Conservation (phyloP, 2,329 filamentous ascomycete species). For the Celoporthe dispersa region DNA sequence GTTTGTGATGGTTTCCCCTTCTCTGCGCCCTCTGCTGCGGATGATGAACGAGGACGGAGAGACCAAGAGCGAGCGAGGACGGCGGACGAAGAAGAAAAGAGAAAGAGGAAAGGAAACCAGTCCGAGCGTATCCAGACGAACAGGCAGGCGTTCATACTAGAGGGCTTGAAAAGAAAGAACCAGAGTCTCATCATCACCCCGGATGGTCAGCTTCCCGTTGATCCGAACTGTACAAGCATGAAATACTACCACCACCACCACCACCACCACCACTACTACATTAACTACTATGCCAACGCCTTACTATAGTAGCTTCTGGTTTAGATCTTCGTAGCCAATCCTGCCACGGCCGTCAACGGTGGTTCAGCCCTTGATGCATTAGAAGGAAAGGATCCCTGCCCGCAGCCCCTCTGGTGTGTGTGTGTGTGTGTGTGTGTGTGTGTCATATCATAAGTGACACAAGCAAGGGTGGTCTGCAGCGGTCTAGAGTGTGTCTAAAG, state of each 20-base stretch:
- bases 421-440: not conserved
- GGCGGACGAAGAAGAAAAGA: not conserved
- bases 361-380: not conserved
- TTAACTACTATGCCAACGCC: not conserved
- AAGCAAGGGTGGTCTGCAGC: slow-evolving; percentile 24
- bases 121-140: too few species aligned
- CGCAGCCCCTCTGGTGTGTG: not conserved
- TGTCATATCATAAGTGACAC: not conserved
- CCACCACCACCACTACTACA: too few species aligned
- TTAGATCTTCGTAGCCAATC: not conserved
- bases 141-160: not conserved
- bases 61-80: not conserved
- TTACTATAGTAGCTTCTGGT: not conserved
- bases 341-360: not conserved
- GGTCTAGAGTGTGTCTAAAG: slow-evolving; percentile 24
- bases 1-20: not conserved
- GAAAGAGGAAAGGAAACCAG: not conserved
- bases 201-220: not conserved
- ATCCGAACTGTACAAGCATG: not conserved
- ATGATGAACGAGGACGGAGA: not conserved
- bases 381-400: not conserved
- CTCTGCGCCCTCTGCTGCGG: not conserved
- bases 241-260: too few species aligned
- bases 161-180: not conserved
- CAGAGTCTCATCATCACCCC: not conserved